phyloP scores from a whole-genome alignment of 441 rosid genomes.

The Jatropha podagrica region DNA sequence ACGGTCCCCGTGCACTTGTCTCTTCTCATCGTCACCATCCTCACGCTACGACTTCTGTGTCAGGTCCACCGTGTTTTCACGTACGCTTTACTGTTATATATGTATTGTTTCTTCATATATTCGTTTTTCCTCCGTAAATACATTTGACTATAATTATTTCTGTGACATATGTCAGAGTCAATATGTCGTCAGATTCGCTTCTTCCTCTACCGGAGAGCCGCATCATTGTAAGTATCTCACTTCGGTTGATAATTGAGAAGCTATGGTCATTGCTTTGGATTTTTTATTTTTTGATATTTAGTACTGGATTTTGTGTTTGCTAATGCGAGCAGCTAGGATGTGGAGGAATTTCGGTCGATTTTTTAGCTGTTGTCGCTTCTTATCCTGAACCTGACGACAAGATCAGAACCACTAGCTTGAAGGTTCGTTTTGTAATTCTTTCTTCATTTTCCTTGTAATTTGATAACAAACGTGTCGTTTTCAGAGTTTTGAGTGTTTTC shows the following conservation, averaged over 20 bases:
- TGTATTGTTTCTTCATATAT: not conserved
- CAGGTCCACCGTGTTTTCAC: slow-evolving; percentile 12
- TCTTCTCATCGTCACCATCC: not conserved
- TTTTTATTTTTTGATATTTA: not conserved
- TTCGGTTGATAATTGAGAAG: not conserved
- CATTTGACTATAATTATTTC: not conserved
- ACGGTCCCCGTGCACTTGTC: not conserved
- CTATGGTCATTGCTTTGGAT: not conserved
- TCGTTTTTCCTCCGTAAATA: too few species aligned
- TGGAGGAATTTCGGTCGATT: slow-evolving; percentile 55
- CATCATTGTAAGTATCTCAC: slow-evolving; percentile 44
- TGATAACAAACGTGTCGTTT: not conserved
- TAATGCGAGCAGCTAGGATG: slow-evolving; percentile 52
- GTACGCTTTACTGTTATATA: slow-evolving; percentile 1
- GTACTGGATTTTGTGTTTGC: not conserved
- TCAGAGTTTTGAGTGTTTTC: not conserved
- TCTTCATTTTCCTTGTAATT: not conserved
- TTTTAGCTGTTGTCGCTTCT: slow-evolving; percentile 66
- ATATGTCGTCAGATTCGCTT: slow-evolving; percentile 50
- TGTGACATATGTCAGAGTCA: slow-evolving; percentile 28
- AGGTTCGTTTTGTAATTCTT: slow-evolving; percentile 32
- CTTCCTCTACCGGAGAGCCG: slow-evolving; percentile 30
- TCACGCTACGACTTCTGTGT: not conserved
- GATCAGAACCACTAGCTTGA: slow-evolving; percentile 68
- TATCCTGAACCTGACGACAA: slow-evolving; percentile 81